A percentile compares a stretch with the other conserved stretches of the same genome.
These are phyloP conservation scores for Lentinus tigrinus DNA, from an alignment of 768 basidiomycete species.

Conservation along the genomic window DNA sequence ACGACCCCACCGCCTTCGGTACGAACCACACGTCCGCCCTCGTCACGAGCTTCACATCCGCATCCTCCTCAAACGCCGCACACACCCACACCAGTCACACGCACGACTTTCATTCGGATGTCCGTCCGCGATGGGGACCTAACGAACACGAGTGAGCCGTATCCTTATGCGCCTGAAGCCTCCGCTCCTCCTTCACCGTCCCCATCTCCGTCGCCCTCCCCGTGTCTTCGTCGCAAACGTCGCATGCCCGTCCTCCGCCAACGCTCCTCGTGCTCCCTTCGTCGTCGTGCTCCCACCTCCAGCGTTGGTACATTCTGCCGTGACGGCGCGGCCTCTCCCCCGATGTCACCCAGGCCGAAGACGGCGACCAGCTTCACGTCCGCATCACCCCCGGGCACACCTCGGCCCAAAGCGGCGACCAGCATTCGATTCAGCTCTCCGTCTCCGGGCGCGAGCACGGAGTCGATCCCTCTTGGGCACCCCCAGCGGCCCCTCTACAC, in stretches of 20 bases:
- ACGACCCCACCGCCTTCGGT: not conserved
- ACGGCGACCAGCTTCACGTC: not conserved
- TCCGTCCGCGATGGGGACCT: not conserved
- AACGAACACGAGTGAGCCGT: constrained; percentile 11
- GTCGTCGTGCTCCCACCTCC: constrained; percentile 13
- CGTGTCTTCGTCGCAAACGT: constrained; percentile 18
- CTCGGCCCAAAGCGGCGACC: not conserved
- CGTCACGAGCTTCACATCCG: not conserved
- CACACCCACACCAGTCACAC: not conserved
- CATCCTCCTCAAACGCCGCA: not conserved
- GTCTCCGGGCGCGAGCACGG: constrained; percentile 1
- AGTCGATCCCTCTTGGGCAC: constrained; percentile 19
- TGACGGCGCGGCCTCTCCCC: constrained; percentile 1
- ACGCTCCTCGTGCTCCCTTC: constrained; percentile 26
- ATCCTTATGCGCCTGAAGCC: not conserved
- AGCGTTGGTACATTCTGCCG: constrained; percentile 4
- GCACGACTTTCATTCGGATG: constrained; percentile 2
- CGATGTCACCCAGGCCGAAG: constrained; percentile 2
- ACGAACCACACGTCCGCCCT: constrained; percentile 4
- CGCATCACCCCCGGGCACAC: constrained; percentile 1
- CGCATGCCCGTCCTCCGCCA: constrained; percentile 21
- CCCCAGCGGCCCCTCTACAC: constrained; percentile 28
- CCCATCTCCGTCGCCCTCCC: not conserved
- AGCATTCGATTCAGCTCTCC: constrained; percentile 12
- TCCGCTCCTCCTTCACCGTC: constrained; percentile 2